Evolutionary conservation across 2,329 filamentous ascomycete genomes (phyloP).

Genomic region (Aspergillus carbonarius): DNA sequence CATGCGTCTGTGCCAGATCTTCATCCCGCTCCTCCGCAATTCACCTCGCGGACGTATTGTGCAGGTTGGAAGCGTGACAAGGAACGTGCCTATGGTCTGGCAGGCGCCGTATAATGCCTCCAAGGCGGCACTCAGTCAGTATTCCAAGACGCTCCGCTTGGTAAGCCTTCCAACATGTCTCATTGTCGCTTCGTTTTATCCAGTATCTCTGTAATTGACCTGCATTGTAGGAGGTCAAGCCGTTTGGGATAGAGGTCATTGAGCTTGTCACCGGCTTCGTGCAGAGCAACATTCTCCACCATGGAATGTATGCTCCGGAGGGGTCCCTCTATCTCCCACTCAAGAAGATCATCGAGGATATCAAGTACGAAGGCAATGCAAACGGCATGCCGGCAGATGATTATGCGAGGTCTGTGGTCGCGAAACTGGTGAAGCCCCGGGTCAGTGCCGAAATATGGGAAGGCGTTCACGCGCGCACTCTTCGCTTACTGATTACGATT

Average conservation of each 20-base stretch:
- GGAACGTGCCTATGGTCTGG: slow-evolving; percentile 2
- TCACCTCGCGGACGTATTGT: slow-evolving; percentile 15
- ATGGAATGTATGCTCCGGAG: background rate
- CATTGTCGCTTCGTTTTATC: too few species aligned
- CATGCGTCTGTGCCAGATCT: slow-evolving; percentile 19
- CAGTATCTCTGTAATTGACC: too few species aligned
- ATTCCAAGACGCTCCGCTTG: slow-evolving; percentile 1
- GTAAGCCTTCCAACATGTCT: background rate
- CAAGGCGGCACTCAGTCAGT: slow-evolving; percentile 6
- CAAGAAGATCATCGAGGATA: slow-evolving; percentile 7
- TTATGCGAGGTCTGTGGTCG: slow-evolving; percentile 13
- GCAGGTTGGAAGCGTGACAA: slow-evolving; percentile 22
- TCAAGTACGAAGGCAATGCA: slow-evolving; percentile 17
- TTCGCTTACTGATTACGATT: background rate
- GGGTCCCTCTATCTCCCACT: background rate
- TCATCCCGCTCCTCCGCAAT: slow-evolving; percentile 15
- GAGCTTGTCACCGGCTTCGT: slow-evolving; percentile 3
- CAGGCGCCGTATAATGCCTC: slow-evolving; percentile 2
- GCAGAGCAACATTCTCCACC: slow-evolving; percentile 4
- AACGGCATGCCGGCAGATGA: slow-evolving; percentile 16
- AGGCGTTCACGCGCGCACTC: background rate
- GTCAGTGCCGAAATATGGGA: background rate
- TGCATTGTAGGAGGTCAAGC: background rate
- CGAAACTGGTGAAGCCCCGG: background rate
- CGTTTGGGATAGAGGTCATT: slow-evolving; percentile 1